phyloP scores from a whole-genome alignment of 495 filamentous ascomycete species.

The Astrothelium subdiscretum region DNA sequence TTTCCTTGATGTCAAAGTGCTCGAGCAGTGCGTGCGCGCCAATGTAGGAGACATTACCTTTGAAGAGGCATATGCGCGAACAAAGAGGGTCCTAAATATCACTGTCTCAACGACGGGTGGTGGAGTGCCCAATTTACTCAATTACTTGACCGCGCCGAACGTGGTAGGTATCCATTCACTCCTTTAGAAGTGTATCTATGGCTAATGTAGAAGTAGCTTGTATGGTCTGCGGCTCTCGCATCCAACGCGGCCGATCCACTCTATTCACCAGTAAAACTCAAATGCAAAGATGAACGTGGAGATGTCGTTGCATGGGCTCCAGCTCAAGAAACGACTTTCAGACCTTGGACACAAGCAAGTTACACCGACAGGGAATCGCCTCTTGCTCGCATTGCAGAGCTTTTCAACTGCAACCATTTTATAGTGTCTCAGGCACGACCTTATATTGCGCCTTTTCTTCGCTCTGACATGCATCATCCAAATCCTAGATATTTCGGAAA shows the following conservation, averaged over 20 bases:
- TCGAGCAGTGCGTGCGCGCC: conserved; percentile 74
- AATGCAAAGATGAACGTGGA: conserved; percentile 74
- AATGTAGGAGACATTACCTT: conserved; percentile 89
- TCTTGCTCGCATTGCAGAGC: conserved; percentile 69
- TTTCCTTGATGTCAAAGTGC: conserved; percentile 67
- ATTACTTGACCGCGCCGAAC: conserved; percentile 89
- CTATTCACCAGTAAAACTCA: conserved; percentile 56
- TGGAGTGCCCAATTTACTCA: conserved; percentile 76
- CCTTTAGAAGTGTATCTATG: not conserved
- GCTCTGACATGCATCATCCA: conserved; percentile 67
- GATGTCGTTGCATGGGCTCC: conserved; percentile 69
- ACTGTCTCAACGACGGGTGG: conserved; percentile 66
- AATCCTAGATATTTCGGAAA: conserved; percentile 37
- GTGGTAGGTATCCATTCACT: conserved; percentile 50
- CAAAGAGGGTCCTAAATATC: conserved; percentile 84
- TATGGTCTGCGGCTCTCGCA: conserved; percentile 88
- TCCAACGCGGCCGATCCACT: conserved; percentile 67
- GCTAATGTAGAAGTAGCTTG: conserved; percentile 38
- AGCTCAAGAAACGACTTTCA: conserved; percentile 53
- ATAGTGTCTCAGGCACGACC: conserved; percentile 69
- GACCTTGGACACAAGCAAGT: conserved; percentile 53
- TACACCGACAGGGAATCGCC: conserved; percentile 71
- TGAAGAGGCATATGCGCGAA: conserved; percentile 80
- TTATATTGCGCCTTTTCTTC: conserved; percentile 75
- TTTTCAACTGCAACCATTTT: conserved; percentile 91